phyloP scores from a whole-genome alignment of 192 early-diverging fungal species.

The Anaeromyces robustus region DNA sequence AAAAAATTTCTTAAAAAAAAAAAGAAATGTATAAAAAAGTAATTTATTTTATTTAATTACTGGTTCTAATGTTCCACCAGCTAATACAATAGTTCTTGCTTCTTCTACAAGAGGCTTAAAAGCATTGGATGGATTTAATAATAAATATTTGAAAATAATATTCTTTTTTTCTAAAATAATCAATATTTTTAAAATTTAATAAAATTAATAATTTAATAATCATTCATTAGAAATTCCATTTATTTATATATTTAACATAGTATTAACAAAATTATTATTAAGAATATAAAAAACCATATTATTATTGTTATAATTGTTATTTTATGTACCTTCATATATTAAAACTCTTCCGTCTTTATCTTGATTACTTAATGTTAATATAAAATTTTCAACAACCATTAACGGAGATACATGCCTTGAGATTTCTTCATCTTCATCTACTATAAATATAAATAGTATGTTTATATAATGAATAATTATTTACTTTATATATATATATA shows the following conservation, averaged over 20 bases:
- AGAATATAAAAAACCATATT: too few relatives aligned
- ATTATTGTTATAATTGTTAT: constrained; percentile 1
- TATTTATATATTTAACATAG: too few relatives aligned
- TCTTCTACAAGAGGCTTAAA: constrained; percentile 65
- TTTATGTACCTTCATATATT: constrained; percentile 3
- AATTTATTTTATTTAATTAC: constrained; percentile 31
- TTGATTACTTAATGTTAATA: constrained; percentile 34
- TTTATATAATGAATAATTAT: too few relatives aligned
- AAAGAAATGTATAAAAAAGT: constrained; percentile 12
- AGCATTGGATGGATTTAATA: constrained; percentile 65
- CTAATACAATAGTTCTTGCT: constrained; percentile 65
- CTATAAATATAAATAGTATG: too few relatives aligned
- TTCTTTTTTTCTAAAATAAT: constrained; percentile 1
- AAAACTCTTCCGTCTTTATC: constrained; percentile 61
- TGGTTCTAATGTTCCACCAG: constrained; percentile 88
- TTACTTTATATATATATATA: too few relatives aligned
- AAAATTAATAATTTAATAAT: too few relatives aligned
- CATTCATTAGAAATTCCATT: too few relatives aligned
- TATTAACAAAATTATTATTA: too few relatives aligned
- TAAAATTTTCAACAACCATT: constrained; percentile 27
- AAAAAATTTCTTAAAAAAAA: constrained; percentile 4
- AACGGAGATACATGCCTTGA: constrained; percentile 16
- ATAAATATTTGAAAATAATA: constrained; percentile 56
- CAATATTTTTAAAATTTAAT: neutral
- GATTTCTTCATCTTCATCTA: neutral